Base-by-base conservation (phyloP, 495 filamentous ascomycete species). In the Aspergillus indologenus region DNA sequence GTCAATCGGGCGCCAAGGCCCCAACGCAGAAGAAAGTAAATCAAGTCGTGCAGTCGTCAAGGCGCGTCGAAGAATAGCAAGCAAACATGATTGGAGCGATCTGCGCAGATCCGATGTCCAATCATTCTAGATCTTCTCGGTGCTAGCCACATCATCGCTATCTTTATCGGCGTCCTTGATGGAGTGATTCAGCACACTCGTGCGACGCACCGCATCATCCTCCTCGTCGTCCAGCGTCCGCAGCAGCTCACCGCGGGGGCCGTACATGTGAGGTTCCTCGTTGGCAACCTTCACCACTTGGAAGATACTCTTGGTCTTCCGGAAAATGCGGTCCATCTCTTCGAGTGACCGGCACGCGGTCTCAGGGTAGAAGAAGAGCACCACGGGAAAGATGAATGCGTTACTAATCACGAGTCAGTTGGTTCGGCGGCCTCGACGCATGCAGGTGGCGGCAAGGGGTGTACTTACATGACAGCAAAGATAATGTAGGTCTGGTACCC, bases 351-450 rank as follows among this genome's bases (percentile, higher is more conserved):
- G 85, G 67, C 84, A 85, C 19, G 85, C 85, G 3, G 88, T 91
- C 67, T 90, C 88, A 0, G 87, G 87, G 67, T 87, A 90, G 81
- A 90, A 87, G 78, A 88, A 87, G 72, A 86, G 90, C 52, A 88
- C 79, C 6, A 82, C 75, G 0, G 86, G 87, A 55, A 90, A 75
- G 67, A 90, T 89, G 66, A 82, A 79, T 48, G 84, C 85, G 69
- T 91, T 91, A 64, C 81, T 82, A 40, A 60, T 63, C 9, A 31
- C 8, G 47, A 42, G 51, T 70, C 45, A 70, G 64, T 59, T 44
- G 54, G 17, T 19, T n/a, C 47, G 53, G 29, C 31, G 48, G 19
- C 0, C 59, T 20, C 49, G 46, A 31, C 50, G 45, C 0, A 15
- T 11, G 34, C 26, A 57, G 24, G 21, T 0, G 8, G 29, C 44